Base-by-base conservation (phyloP, 805 yeast genomes). In the Candida incommunis region DNA sequence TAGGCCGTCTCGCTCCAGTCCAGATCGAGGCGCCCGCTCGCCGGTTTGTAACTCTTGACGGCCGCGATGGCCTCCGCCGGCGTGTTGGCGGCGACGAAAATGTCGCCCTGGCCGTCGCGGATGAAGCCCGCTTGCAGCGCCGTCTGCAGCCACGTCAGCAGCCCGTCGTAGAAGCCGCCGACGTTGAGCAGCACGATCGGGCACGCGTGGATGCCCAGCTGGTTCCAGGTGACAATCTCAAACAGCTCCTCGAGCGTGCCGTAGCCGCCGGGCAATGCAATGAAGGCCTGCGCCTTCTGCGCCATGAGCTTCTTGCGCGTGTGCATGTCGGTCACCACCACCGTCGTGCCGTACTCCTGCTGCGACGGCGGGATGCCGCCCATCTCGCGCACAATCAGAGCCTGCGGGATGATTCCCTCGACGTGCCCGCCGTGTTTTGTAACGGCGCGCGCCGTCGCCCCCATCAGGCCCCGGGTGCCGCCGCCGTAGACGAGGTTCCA, bases 181-280 rank as follows among this genome's bases (percentile, higher is more conserved):
- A 80, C 71, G 63, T 86, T 86, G 64, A 78, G 78, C 37, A 86
- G 57, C 15, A 86, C 79, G 54, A 86, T 76, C 23, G 95, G 95
- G 61, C 81, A 81, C 50, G 70, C 66, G 62, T 86, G 95, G 52
- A 86, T 85, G 26, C 88, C 92, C 54, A 86, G 70, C 67, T 86
- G 95, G 43, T 78, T 76, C 95, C 95, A 86, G 3, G 95, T 86
- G 48, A 82, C 81, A 45, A 84, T 81, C 66, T 86, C 95, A 80
- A 85, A 78, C 50, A 86, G 69, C 64, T 86, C 95, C 63, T 86
- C 95, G 58, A 84, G 64, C 4, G 94, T 85, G 43, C 95, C 95
- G 59, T 78, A 85, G 2, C 95, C 95, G 50, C 95, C 95, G 13
- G 95, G 95, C 66, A 86, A 70, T 0, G 95, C 94, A 41, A 86